Base-by-base conservation (phyloP, 495 filamentous ascomycete species). In the Aspergillus ostianus region DNA sequence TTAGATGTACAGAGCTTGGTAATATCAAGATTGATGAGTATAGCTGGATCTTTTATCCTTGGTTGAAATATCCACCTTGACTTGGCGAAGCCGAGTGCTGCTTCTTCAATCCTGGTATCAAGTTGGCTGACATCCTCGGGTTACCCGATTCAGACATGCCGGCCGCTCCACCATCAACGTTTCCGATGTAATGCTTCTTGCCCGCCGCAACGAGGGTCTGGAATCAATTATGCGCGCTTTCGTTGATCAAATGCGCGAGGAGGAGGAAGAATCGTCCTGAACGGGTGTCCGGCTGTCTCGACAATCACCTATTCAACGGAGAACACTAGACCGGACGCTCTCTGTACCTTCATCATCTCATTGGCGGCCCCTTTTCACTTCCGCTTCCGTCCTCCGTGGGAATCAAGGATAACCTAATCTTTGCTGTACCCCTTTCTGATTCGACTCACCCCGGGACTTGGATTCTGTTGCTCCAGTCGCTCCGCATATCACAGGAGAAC, bases 171-270 rank as follows among this genome's bases (percentile, higher is more conserved):
- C 87, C 0, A 81, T 98, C 62, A 89, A 86, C 20, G 87, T 88
- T 0, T 87, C 90, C 32, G 94, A 98, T 68, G 94, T 97, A 44
- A 77, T 98, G 66, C 79, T 98, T 19, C 83, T 98, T 17, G 84
- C 90, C 32, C 79, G 94, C 53, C 83, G 94, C 53, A 98, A 97
- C 66, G 88, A 92, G 32, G 93, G 89, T 6, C 74, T 98, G 27
- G 84, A 88, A 57, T 78, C 76, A n/a, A 83, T 94, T 19, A 80
- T 95, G 60, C 84, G 80, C 61, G 83, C 84, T 41, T 87, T 83
- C 63, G 71, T 91, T 9, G 88, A 90, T 51, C 79, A 81, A 58
- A 79, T 83, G 60, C 74, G 65, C 21, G 59, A 68, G 17, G 63
- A 70, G 26, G 61, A 62, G 26, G 63, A 52, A 32, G 50, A 30